phyloP scores from a whole-genome alignment of 2,329 filamentous ascomycete species.

The Cyanodermella asteris region DNA sequence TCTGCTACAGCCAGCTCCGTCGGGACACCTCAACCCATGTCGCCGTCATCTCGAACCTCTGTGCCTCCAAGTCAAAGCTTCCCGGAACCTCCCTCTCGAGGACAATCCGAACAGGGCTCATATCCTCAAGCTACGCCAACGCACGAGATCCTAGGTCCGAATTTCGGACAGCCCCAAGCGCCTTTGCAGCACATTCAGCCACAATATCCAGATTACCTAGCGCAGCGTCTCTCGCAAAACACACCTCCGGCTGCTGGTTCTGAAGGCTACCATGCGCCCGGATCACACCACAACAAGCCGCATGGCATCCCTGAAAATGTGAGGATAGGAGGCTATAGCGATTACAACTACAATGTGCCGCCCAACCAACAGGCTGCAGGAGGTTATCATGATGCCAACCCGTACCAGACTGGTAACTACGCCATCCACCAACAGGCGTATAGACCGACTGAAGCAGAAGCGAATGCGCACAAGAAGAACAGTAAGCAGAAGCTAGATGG shows the following conservation, averaged over 20 bases:
- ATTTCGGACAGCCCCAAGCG: constrained; percentile 9
- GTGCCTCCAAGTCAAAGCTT: constrained; percentile 6
- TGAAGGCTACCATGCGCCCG: constrained; percentile 3
- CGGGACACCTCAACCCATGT: constrained; percentile 1
- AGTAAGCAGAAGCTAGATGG: constrained; percentile 12
- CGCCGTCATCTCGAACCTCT: constrained; percentile 2
- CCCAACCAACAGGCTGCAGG: constrained; percentile 7
- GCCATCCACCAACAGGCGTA: constrained; percentile 25
- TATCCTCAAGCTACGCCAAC: constrained; percentile 10
- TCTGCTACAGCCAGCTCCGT: too few relatives aligned
- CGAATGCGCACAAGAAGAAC: constrained; percentile 12
- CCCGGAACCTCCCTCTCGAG: constrained; percentile 13
- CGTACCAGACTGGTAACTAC: constrained; percentile 13
- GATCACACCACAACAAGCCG: too few relatives aligned
- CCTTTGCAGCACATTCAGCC: constrained; percentile 13
- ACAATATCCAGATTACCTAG: constrained; percentile 13
- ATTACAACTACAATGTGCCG: constrained; percentile 19
- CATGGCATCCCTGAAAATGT: constrained; percentile 9
- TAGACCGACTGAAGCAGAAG: constrained; percentile 22
- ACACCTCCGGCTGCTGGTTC: constrained; percentile 2
- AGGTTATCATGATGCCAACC: constrained; percentile 7
- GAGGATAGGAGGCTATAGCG: constrained; percentile 20
- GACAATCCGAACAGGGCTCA: constrained; percentile 6
- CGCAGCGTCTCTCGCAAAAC: constrained; percentile 9
- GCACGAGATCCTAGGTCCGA: constrained; percentile 11